phyloP scores from a whole-genome alignment of 768 basidiomycete genomes.

The Lactifluus hygrophoroides region DNA sequence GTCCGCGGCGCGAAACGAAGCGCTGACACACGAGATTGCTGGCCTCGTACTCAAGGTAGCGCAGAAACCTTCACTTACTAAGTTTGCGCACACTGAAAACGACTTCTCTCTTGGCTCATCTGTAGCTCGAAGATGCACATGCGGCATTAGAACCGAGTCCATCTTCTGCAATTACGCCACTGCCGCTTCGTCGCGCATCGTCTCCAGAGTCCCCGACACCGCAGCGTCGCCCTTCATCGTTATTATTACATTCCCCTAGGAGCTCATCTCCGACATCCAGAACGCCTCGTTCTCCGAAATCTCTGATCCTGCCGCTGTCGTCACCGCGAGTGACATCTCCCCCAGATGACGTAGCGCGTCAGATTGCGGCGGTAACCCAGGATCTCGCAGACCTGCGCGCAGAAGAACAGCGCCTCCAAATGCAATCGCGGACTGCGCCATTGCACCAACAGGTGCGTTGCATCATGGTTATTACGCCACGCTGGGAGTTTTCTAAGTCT shows the following conservation, averaged over 20 bases:
- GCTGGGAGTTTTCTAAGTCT: neutral
- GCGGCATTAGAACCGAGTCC: neutral
- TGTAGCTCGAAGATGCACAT: slow-evolving; percentile 12
- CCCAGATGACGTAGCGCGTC: neutral
- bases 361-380: slow-evolving; percentile 8
- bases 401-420: slow-evolving; percentile 6
- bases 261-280: neutral
- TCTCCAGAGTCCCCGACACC: slow-evolving; percentile 4
- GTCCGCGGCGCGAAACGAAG: slow-evolving; percentile 14
- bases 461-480: neutral
- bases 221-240: neutral
- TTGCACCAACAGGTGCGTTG: neutral
- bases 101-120: neutral
- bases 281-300: neutral
- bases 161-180: neutral
- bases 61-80: neutral
- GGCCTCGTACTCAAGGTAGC: slow-evolving; percentile 13
- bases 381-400: neutral
- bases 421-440: neutral
- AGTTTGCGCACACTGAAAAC: neutral
- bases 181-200: neutral
- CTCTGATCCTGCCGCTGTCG: neutral
- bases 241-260: neutral
- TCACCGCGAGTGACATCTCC: neutral
- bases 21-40: slow-evolving; percentile 12